Evolutionary conservation across 208 protist genomes (phyloP).

Genomic region (Crithidia mellificae): DNA sequence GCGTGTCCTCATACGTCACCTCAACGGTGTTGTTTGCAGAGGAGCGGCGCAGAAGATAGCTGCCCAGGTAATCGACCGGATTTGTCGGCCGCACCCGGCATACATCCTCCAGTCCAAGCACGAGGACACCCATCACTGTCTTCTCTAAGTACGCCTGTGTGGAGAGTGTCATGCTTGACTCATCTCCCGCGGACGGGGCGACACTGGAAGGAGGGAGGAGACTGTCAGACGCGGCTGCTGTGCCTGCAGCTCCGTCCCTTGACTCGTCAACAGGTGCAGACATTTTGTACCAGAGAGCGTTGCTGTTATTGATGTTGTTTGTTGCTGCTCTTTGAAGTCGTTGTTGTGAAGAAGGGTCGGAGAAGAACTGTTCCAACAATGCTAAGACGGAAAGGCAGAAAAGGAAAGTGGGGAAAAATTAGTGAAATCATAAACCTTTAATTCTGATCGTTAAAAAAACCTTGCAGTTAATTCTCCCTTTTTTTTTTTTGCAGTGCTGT

Average conservation of each 20-base stretch:
- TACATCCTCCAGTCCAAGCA: conserved; percentile 86
- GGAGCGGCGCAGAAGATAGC: conserved; percentile 84
- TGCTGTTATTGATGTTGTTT: too few relatives aligned
- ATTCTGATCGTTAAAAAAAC: too few relatives aligned
- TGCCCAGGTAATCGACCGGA: conserved; percentile 91
- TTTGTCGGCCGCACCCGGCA: conserved; percentile 89
- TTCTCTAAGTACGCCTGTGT: conserved; percentile 85
- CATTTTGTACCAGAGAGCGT: not conserved
- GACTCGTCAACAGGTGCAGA: not conserved
- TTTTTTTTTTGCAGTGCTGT: too few relatives aligned
- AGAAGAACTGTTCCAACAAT: too few relatives aligned
- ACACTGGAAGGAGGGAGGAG: not conserved
- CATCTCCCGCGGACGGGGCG: not conserved
- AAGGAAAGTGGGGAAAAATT: too few relatives aligned
- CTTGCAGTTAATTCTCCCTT: too few relatives aligned
- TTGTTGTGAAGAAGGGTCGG: too few relatives aligned
- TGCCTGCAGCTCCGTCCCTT: not conserved
- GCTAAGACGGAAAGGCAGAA: too few relatives aligned
- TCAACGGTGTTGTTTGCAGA: conserved; percentile 65
- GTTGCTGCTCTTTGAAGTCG: too few relatives aligned
- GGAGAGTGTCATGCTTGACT: conserved; percentile 18
- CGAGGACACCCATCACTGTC: conserved; percentile 83
- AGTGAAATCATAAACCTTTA: too few relatives aligned
- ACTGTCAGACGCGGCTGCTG: not conserved
- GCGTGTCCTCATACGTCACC: conserved; percentile 58